These are phyloP conservation scores for Chalciporus pseudorubinellus DNA, from an alignment of 768 basidiomycete species.

Conservation along the genomic window DNA sequence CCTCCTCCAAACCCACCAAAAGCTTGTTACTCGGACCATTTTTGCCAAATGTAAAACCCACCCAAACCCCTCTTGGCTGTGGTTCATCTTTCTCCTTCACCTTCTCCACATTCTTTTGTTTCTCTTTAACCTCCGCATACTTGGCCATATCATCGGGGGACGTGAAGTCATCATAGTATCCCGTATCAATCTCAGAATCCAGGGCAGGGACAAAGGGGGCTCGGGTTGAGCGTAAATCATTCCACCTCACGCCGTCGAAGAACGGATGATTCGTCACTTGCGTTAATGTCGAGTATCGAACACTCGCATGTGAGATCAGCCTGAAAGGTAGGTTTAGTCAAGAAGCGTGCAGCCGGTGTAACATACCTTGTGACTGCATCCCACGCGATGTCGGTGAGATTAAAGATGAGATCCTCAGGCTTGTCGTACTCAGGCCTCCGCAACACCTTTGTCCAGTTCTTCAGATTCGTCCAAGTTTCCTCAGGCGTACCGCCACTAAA, in stretches of 20 bases:
- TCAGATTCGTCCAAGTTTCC: constrained; percentile 98
- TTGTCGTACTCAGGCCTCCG: constrained; percentile 93
- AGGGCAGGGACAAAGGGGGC: constrained; percentile 95
- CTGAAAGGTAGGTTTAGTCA: constrained; percentile 35
- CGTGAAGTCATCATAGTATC: constrained; percentile 92
- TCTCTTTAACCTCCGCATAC: constrained; percentile 97
- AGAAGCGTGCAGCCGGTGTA: neutral
- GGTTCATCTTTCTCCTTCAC: constrained; percentile 86
- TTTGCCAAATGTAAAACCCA: constrained; percentile 89
- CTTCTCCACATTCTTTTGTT: constrained; percentile 89
- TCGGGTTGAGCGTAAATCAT: constrained; percentile 65
- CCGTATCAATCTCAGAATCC: constrained; percentile 92
- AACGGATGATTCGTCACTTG: constrained; percentile 81
- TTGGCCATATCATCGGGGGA: constrained; percentile 95
- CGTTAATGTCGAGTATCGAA: constrained; percentile 70
- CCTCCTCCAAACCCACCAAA: constrained; percentile 26
- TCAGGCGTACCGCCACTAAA: constrained; percentile 95
- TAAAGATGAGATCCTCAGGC: constrained; percentile 95
- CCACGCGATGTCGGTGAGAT: constrained; percentile 91
- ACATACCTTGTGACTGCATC: constrained; percentile 82
- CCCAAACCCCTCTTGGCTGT: constrained; percentile 76
- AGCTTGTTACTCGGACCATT: constrained; percentile 61
- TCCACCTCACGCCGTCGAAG: constrained; percentile 77
- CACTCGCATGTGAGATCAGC: constrained; percentile 83
- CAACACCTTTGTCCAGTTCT: constrained; percentile 94